Evolutionary conservation across 129 eudicot species (phyloP).

Genomic region (Solidago caesia): DNA sequence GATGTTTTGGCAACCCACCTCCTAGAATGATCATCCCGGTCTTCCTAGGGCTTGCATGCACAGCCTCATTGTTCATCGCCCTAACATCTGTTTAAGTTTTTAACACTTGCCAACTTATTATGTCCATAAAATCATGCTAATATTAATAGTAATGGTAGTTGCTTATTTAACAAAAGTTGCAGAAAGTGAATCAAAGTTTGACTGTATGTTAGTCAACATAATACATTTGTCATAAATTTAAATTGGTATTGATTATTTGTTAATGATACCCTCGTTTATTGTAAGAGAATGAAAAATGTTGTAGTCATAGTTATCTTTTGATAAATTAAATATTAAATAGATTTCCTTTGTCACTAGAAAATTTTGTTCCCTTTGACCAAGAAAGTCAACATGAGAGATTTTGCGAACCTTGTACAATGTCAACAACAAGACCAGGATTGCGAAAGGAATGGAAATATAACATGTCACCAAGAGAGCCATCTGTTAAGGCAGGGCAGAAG

Average conservation of each 20-base stretch:
- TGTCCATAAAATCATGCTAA: neutral
- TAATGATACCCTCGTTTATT: no score
- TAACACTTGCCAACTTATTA: neutral
- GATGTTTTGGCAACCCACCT: conserved; percentile 96
- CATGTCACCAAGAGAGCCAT: conserved; percentile 95
- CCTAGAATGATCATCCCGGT: conserved; percentile 91
- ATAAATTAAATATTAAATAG: neutral
- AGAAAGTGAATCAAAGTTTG: no score
- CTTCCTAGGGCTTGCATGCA: conserved; percentile 78
- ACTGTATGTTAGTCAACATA: no score
- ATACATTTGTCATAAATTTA: no score
- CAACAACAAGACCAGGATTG: conserved; percentile 82
- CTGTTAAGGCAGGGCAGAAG: conserved; percentile 89
- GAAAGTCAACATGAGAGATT: neutral
- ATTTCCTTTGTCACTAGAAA: neutral
- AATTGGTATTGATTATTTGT: no score
- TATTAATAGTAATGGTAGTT: no score
- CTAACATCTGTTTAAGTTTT: conserved; percentile 53
- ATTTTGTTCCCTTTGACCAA: conserved; percentile 1
- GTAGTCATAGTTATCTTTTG: neutral
- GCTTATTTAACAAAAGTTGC: no score
- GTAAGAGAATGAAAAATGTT: neutral
- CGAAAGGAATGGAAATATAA: conserved; percentile 80
- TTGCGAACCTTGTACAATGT: conserved; percentile 70
- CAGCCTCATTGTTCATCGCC: conserved; percentile 81